A percentile compares a stretch with the other conserved stretches of the same genome.
These are phyloP conservation scores for Pyrus hybrid DNA, from an alignment of 331 rosid species.

Conservation along the genomic window DNA sequence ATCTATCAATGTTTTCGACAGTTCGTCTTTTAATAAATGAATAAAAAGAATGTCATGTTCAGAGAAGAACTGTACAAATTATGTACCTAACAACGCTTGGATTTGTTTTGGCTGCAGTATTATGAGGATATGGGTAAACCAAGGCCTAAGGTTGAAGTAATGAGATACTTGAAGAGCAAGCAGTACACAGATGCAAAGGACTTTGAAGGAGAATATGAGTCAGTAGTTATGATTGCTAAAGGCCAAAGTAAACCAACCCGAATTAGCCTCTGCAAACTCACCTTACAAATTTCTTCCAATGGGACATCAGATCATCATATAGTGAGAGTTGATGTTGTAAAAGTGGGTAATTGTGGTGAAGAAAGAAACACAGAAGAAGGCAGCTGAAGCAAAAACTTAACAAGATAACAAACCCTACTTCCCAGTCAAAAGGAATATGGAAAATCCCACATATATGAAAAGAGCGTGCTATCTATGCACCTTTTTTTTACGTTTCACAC, in stretches of 20 bases:
- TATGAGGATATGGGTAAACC: slow-evolving; percentile 94
- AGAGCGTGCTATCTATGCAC: too few species aligned
- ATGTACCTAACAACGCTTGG: background rate
- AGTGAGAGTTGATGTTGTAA: slow-evolving; percentile 67
- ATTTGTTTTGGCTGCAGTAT: too few species aligned
- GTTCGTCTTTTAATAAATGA: too few species aligned
- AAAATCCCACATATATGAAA: slow-evolving; percentile 18
- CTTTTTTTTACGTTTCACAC: too few species aligned
- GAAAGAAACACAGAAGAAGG: slow-evolving; percentile 25
- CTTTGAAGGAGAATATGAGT: slow-evolving; percentile 85
- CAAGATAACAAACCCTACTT: slow-evolving; percentile 37
- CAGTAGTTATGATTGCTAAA: slow-evolving; percentile 95
- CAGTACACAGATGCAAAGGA: slow-evolving; percentile 80
- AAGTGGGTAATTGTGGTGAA: slow-evolving; percentile 15
- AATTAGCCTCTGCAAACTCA: slow-evolving; percentile 58
- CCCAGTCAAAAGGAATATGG: slow-evolving; percentile 44
- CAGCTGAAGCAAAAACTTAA: slow-evolving; percentile 38
- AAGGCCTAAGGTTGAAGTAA: slow-evolving; percentile 80
- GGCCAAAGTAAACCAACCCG: slow-evolving; percentile 65
- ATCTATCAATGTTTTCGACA: too few species aligned
- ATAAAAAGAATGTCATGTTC: too few species aligned
- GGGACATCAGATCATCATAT: slow-evolving; percentile 98
- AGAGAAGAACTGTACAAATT: background rate
- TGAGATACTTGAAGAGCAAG: slow-evolving; percentile 64
- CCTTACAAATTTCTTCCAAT: slow-evolving; percentile 66